phyloP scores from a whole-genome alignment of 2,329 filamentous ascomycete genomes.

The Corniculantispora saksenae region DNA sequence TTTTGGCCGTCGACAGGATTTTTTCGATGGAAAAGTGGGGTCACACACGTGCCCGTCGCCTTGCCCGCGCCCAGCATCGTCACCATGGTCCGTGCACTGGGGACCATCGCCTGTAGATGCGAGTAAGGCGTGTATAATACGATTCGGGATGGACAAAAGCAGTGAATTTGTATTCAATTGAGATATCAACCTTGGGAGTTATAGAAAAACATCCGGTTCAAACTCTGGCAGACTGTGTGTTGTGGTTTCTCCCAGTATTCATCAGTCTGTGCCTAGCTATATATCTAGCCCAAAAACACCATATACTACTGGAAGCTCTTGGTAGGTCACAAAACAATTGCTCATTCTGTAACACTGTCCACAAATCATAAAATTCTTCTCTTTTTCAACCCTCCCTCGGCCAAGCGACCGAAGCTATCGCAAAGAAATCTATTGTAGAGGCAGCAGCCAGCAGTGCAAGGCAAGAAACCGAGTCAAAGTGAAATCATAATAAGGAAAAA shows the following conservation, averaged over 20 bases:
- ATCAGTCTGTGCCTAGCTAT: not conserved
- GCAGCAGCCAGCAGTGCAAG: constrained; percentile 7
- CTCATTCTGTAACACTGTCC: not conserved
- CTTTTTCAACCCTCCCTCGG: not conserved
- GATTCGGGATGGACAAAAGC: too few relatives aligned
- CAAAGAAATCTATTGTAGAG: constrained; percentile 10
- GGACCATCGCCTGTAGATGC: not conserved
- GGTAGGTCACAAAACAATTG: not conserved
- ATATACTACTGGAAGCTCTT: too few relatives aligned
- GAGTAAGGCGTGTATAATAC: not conserved
- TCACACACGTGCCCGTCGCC: constrained; percentile 31
- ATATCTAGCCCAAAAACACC: not conserved
- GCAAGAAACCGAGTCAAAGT: not conserved
- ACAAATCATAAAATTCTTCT: not conserved
- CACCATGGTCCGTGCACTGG: constrained; percentile 14
- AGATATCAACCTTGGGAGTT: not conserved
- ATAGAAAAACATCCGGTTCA: not conserved
- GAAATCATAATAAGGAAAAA: constrained; percentile 1
- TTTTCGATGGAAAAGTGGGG: constrained; percentile 30
- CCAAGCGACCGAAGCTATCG: not conserved
- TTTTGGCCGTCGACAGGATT: constrained; percentile 20
- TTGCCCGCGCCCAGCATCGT: constrained; percentile 12
- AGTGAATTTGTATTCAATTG: too few relatives aligned
- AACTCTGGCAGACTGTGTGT: not conserved
- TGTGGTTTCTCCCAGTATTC: not conserved